A percentile compares a stretch with the other conserved stretches of the same genome.
These are phyloP conservation scores for Phytopythium mirpurense DNA, from an alignment of 352 stramenopile genomes.

Conservation along the genomic window DNA sequence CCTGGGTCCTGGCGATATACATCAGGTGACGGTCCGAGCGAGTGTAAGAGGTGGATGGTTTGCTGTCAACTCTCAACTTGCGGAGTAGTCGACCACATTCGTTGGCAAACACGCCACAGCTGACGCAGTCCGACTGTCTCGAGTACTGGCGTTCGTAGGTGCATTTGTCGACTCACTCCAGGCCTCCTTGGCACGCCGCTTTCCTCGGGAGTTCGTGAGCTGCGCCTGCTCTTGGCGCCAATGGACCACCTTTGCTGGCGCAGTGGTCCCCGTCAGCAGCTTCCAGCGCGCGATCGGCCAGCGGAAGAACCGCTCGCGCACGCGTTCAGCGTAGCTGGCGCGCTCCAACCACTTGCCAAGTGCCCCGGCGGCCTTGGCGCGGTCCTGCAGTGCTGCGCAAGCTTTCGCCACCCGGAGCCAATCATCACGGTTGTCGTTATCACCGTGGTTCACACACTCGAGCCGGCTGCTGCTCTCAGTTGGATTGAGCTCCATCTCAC, in stretches of 20 bases:
- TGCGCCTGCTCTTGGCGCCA: conserved; percentile 17
- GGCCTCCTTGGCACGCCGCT: not conserved
- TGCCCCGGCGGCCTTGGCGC: conserved; percentile 12
- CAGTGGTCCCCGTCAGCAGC: conserved; percentile 33
- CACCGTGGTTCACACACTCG: not conserved
- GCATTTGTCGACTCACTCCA: not conserved
- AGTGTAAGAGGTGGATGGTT: too few relatives aligned
- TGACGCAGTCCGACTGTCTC: not conserved
- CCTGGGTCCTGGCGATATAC: too few relatives aligned
- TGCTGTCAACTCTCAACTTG: too few relatives aligned
- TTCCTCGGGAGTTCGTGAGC: not conserved
- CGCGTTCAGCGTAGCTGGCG: conserved; percentile 31
- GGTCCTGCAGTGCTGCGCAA: conserved; percentile 45
- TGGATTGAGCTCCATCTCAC: not conserved
- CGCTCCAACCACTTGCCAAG: conserved; percentile 36
- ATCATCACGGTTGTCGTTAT: conserved; percentile 27
- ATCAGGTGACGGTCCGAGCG: too few relatives aligned
- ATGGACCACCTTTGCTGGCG: conserved; percentile 27
- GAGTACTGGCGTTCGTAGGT: not conserved
- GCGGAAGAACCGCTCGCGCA: conserved; percentile 33
- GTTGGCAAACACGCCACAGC: not conserved
- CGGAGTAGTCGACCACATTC: not conserved
- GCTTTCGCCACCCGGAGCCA: conserved; percentile 51
- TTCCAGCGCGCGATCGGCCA: conserved; percentile 65
- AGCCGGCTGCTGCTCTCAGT: not conserved